These are phyloP conservation scores for Rhizophagus sp. DNA, from an alignment of 192 early-diverging fungal genomes.

Conservation along the genomic window DNA sequence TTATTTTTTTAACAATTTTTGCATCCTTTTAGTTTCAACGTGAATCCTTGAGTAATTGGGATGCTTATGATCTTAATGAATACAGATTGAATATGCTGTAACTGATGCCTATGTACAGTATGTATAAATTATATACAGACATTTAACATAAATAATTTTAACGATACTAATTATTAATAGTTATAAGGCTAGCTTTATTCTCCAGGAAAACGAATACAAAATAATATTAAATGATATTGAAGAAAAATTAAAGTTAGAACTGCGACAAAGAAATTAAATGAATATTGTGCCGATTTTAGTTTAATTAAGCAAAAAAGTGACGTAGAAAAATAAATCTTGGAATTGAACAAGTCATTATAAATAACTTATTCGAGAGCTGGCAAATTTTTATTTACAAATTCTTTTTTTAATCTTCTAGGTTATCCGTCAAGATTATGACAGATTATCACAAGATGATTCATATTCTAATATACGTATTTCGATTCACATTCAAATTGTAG, in stretches of 20 bases:
- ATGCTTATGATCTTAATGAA: background rate
- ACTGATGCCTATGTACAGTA: constrained; percentile 1
- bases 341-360: background rate
- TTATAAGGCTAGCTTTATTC: too few species aligned
- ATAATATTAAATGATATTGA: background rate
- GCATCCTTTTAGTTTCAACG: background rate
- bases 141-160: background rate
- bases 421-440: too few species aligned
- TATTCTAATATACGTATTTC: background rate
- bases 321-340: background rate
- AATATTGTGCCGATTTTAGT: background rate
- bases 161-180: too few species aligned
- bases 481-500: background rate
- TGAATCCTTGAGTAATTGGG: background rate
- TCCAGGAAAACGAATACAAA: background rate
- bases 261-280: background rate
- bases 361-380: background rate
- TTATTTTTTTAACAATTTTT: background rate
- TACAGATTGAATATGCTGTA: background rate
- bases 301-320: background rate
- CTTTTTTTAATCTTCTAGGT: too few species aligned
- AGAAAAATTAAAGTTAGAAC: background rate
- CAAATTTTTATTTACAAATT: background rate
- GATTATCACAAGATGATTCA: too few species aligned
- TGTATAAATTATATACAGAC: background rate